phyloP scores from a whole-genome alignment of 1,139 yeast genomes.

The Saccharomyces hybrid region DNA sequence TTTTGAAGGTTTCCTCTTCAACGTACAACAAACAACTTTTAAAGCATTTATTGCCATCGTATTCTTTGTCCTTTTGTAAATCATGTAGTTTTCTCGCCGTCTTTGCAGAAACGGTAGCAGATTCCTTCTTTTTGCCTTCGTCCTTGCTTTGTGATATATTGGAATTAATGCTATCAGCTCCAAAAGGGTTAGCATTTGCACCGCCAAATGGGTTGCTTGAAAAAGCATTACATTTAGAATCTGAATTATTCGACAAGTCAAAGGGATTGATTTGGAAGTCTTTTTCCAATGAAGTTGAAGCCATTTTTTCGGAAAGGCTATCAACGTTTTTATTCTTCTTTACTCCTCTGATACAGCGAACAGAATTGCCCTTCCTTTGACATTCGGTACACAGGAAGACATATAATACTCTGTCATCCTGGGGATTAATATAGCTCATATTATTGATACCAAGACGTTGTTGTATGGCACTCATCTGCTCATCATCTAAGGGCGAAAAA shows the following conservation, averaged over 20 bases:
- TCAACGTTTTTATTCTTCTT: constrained; percentile 43
- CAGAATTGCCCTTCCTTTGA: constrained; percentile 57
- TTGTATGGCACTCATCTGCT: constrained; percentile 22
- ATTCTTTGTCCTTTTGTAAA: constrained; percentile 19
- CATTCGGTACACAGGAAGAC: constrained; percentile 74
- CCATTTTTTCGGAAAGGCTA: constrained; percentile 39
- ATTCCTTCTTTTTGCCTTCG: constrained; percentile 7
- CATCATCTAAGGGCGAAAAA: constrained; percentile 59
- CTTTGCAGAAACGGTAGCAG: constrained; percentile 20
- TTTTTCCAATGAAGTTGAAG: constrained; percentile 36
- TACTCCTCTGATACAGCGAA: constrained; percentile 71
- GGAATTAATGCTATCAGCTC: constrained; percentile 10
- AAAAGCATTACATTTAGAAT: neutral
- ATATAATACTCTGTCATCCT: constrained; percentile 75
- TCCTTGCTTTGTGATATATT: constrained; percentile 6
- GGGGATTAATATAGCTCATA: constrained; percentile 35
- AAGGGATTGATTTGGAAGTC: constrained; percentile 41
- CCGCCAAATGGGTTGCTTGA: constrained; percentile 32
- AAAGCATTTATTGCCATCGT: constrained; percentile 33
- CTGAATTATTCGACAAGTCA: constrained; percentile 27
- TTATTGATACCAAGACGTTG: constrained; percentile 9
- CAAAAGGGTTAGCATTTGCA: constrained; percentile 28
- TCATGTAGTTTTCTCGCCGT: constrained; percentile 23
- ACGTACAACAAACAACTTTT: constrained; percentile 64
- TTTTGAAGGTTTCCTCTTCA: constrained; percentile 53